Evolutionary conservation across 2,329 filamentous ascomycete species (phyloP).

Genomic region (Chalaropsis thielavioides): DNA sequence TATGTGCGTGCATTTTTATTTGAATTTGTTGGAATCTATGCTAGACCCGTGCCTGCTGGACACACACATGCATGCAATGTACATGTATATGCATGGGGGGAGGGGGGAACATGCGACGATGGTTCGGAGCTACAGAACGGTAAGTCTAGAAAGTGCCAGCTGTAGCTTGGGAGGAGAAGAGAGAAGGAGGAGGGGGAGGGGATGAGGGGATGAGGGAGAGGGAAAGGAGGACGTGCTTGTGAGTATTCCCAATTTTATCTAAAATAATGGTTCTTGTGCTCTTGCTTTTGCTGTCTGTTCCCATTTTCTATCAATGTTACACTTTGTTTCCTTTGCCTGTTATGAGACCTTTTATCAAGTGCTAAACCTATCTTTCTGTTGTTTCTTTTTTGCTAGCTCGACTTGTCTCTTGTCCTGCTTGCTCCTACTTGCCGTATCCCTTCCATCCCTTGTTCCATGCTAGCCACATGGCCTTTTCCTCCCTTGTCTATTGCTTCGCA

Average conservation of each 20-base stretch:
- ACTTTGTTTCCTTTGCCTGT: no score
- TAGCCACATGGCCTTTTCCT: slow-evolving; percentile 11
- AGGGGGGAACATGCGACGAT: neutral
- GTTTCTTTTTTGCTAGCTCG: no score
- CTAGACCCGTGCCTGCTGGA: no score
- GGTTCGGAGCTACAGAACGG: neutral
- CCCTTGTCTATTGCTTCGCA: neutral
- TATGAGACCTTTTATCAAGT: no score
- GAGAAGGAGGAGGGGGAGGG: no score
- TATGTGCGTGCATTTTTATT: neutral
- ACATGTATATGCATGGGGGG: no score
- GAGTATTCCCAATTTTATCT: neutral
- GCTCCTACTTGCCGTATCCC: neutral
- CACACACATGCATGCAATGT: neutral
- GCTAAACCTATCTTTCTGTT: no score
- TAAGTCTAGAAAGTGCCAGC: neutral
- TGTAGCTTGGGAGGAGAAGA: neutral
- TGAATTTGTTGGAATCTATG: no score
- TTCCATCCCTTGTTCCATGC: slow-evolving; percentile 11
- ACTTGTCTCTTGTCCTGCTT: no score
- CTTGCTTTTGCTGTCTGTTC: neutral
- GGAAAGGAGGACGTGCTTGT: neutral
- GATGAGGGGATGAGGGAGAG: no score
- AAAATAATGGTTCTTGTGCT: no score
- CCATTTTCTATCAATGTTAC: no score